These are phyloP conservation scores for Rhodomyrtus tomentosa DNA, from an alignment of 345 rosid species.

Conservation along the genomic window DNA sequence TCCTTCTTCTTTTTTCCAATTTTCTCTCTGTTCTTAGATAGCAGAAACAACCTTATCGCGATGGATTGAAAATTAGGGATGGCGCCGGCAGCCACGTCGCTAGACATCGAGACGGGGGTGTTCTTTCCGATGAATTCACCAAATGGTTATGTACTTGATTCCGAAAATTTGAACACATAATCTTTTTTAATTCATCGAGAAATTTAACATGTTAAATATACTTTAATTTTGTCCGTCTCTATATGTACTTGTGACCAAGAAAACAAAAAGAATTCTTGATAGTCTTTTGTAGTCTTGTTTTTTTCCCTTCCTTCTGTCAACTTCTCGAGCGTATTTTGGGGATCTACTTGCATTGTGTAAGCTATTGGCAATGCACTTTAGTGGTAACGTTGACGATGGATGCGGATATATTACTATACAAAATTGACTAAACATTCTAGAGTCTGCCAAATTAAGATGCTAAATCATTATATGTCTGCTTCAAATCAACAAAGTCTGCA, in stretches of 20 bases:
- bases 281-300: neutral
- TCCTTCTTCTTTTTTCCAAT: too few species aligned
- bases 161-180: neutral
- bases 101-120: too few species aligned
- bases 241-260: neutral
- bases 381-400: neutral
- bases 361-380: neutral
- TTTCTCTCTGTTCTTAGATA: too few species aligned
- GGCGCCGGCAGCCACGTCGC: too few species aligned
- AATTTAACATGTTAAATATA: neutral
- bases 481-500: neutral
- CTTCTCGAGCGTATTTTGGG: neutral
- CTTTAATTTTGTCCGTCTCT: neutral
- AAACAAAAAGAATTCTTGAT: neutral
- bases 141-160: too few species aligned
- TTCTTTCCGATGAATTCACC: too few species aligned
- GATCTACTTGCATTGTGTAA: neutral
- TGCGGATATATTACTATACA: neutral
- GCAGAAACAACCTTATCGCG: too few species aligned
- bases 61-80: too few species aligned
- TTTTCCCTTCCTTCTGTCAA: neutral
- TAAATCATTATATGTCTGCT: neutral
- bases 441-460: neutral
- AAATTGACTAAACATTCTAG: neutral
- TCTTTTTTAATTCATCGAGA: neutral